Evolutionary conservation across 1,284 basidiomycete species (phyloP), one percentile per base, ranked within the genome.

Genomic region (Cystobasidium sp.): DNA sequence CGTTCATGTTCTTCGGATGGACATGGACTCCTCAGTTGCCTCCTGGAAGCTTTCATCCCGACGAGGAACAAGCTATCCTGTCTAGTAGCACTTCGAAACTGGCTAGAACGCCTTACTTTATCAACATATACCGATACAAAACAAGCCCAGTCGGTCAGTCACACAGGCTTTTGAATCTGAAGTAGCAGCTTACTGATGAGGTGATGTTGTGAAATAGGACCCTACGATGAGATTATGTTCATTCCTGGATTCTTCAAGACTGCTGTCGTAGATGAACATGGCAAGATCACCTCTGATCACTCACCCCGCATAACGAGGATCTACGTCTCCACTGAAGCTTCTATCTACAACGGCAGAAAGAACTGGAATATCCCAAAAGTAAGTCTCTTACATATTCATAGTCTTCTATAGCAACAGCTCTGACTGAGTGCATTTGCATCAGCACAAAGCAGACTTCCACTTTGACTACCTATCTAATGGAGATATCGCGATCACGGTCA

Each of bases 191-290:
- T 10, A 46, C 47, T 9, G 12, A 22, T 10, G 8, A 18, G 46
- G 31, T 62, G 1, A 44, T 41, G 31, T 61, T 14, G 10, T 16
- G 10, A 9, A 39, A 1, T 59, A 52, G 76, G 75, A 12, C 76
- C 77, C 0, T 78, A 78, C 64, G 77, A 78, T 63, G 77, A 78
- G 55, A 31, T 78, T 6, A 67, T 78, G 44, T 75, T 66, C 64
- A 53, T 76, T 6, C 77, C 77, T 0, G 77, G 77, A 1, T 59
- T 75, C 9, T 78, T 75, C 56, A 58, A 56, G 47, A 67, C 55
- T n/a, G 39, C 49, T 16, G 43, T 52, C 1, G 2, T 3, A 47
- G 66, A 74, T 16, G 31, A 62, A 47, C 22, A 58, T 5, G 75
- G 70, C 65, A 59, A 61, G 22, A 6, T 66, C 0, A 51, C 44